Conservation (phyloP, 2,329 filamentous ascomycete species). For the Plenodomus biglobosus region DNA sequence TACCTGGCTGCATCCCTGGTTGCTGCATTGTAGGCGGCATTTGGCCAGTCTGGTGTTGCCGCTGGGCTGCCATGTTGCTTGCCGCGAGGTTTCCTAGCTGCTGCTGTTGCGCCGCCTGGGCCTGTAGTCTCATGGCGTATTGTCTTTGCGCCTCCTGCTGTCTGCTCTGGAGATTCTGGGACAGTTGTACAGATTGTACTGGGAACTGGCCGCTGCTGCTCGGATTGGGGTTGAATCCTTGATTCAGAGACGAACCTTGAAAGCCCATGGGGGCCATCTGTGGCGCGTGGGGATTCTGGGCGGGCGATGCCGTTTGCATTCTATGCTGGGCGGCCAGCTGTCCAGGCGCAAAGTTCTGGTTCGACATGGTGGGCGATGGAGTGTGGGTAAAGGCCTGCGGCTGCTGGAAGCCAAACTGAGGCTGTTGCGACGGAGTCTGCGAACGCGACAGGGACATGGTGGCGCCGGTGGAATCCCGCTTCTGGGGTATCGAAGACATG, state of each 20-base stretch:
- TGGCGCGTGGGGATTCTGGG: slow-evolving; percentile 66
- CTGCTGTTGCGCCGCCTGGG: slow-evolving; percentile 57
- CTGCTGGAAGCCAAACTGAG: slow-evolving; percentile 63
- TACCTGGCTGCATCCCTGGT: slow-evolving; percentile 29
- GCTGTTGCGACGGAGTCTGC: slow-evolving; percentile 82
- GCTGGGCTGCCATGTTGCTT: slow-evolving; percentile 44
- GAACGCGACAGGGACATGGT: slow-evolving; percentile 92
- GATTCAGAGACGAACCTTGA: slow-evolving; percentile 40
- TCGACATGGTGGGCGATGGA: slow-evolving; percentile 88
- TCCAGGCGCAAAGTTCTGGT: slow-evolving; percentile 68
- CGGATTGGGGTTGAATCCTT: slow-evolving; percentile 45
- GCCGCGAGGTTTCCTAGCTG: slow-evolving; percentile 53
- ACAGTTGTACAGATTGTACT: slow-evolving; percentile 50
- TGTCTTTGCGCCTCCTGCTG: slow-evolving; percentile 71
- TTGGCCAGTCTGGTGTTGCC: slow-evolving; percentile 43
- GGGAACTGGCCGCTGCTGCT: slow-evolving; percentile 50
- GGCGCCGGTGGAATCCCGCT: slow-evolving; percentile 82
- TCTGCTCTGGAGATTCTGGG: slow-evolving; percentile 51
- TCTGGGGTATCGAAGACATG: slow-evolving; percentile 89
- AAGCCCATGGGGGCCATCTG: slow-evolving; percentile 46
- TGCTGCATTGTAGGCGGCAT: slow-evolving; percentile 39
- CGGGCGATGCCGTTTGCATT: slow-evolving; percentile 90
- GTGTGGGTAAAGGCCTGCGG: slow-evolving; percentile 80
- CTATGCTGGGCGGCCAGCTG: slow-evolving; percentile 55
- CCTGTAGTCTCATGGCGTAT: slow-evolving; percentile 82